Percentiles rank a stretch among this genome's conserved stretches.
Evolutionary conservation across 1,284 basidiomycete species (phyloP).

Genomic region (Termitomyces sp.): DNA sequence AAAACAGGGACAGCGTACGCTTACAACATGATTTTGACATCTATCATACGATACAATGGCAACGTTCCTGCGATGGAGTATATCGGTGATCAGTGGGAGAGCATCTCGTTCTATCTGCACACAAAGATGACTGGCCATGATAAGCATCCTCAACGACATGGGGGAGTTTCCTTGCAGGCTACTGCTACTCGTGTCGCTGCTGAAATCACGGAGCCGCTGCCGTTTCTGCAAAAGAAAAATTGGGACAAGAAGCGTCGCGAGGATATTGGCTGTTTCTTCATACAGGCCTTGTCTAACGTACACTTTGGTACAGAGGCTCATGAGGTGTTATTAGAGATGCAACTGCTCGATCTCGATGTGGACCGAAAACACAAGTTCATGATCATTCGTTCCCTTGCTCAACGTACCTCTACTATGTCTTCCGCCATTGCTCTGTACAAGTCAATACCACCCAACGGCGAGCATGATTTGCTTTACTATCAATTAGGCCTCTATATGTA

Average conservation of each 20-base stretch:
- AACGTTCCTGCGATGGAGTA: conserved; percentile 38
- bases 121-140: conserved; percentile 1
- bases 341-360: conserved; percentile 29
- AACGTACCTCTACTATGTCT: conserved; percentile 28
- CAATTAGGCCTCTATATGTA: conserved; percentile 46
- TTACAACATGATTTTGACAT: conserved; percentile 38
- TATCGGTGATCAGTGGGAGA: conserved; percentile 38
- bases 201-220: conserved; percentile 30
- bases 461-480: conserved; percentile 26
- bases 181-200: conserved; percentile 29
- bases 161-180: conserved; percentile 26
- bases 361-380: conserved; percentile 25
- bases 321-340: conserved; percentile 40
- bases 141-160: not conserved
- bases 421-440: conserved; percentile 42
- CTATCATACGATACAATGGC: conserved; percentile 31
- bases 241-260: conserved; percentile 24
- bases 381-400: conserved; percentile 43
- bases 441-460: conserved; percentile 18
- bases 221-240: conserved; percentile 27
- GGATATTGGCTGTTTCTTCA: conserved; percentile 35
- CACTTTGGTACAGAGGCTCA: conserved; percentile 34
- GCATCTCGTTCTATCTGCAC: conserved; percentile 29
- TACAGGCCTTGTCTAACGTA: conserved; percentile 31
- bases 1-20: conserved; percentile 22